Evolutionary conservation across 441 rosid genomes (phyloP).

Genomic region (Dalechampia spathulata): DNA sequence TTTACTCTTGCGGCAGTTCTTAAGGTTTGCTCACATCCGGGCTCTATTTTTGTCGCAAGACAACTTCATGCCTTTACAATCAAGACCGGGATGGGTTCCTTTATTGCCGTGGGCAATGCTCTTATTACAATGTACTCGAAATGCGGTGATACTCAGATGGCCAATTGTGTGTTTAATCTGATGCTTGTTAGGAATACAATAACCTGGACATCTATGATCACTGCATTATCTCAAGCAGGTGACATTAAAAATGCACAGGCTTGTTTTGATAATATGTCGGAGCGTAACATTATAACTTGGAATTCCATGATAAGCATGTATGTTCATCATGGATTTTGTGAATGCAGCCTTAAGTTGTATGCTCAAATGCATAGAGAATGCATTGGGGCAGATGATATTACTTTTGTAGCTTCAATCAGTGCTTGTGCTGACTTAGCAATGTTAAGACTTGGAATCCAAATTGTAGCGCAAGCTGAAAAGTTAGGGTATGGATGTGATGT

Average conservation of each 20-base stretch:
- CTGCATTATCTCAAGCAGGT: conserved; percentile 19
- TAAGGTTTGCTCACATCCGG: conserved; percentile 16
- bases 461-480: conserved; percentile 17
- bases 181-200: conserved; percentile 19
- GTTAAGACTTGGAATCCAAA: conserved; percentile 15
- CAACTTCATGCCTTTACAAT: conserved; percentile 21
- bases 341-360: conserved; percentile 16
- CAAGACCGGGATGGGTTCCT: conserved; percentile 17
- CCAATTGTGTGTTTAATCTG: conserved; percentile 11
- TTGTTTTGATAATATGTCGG: conserved; percentile 15
- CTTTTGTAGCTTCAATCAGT: conserved; percentile 16
- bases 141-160: conserved; percentile 11
- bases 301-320: conserved; percentile 21
- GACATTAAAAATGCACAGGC: conserved; percentile 16
- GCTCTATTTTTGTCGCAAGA: conserved; percentile 4
- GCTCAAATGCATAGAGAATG: conserved; percentile 15
- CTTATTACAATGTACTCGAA: conserved; percentile 20
- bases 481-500: conserved; percentile 12
- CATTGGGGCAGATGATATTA: conserved; percentile 17
- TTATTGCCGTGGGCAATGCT: conserved; percentile 21
- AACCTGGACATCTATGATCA: conserved; percentile 23
- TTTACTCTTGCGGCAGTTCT: conserved; percentile 18
- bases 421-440: conserved; percentile 17
- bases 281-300: conserved; percentile 17
- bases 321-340: conserved; percentile 16